These are phyloP conservation scores for Speleostelium caveatum DNA, from an alignment of 78 protist species.

Conservation along the genomic window DNA sequence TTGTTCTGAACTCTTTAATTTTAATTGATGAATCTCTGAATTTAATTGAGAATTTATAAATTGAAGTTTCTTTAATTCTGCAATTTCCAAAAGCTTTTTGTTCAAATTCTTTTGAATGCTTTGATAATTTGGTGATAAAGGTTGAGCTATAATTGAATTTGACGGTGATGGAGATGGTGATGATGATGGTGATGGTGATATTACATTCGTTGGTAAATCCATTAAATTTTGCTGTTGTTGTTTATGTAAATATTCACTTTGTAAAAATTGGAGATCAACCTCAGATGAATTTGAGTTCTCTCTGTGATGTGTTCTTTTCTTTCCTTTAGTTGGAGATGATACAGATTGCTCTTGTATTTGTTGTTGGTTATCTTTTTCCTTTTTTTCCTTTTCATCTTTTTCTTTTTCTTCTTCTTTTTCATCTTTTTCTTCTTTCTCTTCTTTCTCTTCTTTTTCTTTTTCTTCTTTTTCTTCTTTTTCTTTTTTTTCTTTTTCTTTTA, in stretches of 20 bases:
- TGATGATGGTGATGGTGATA: not conserved
- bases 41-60: not conserved
- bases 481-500: not conserved
- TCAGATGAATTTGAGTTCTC: slow-evolving; percentile 18
- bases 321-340: not conserved
- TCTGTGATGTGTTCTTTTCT: slow-evolving; percentile 33
- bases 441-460: not conserved
- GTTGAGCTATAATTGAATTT: no score
- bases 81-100: not conserved
- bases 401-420: not conserved
- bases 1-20: not conserved
- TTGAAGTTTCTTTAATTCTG: slow-evolving; percentile 11
- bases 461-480: no score
- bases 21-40: not conserved
- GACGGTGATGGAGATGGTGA: not conserved
- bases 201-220: not conserved
- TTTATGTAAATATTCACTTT: no score
- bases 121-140: no score
- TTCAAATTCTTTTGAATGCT: not conserved
- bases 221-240: not conserved
- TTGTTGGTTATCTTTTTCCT: not conserved
- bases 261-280: not conserved
- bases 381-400: not conserved
- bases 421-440: slow-evolving; percentile 1
- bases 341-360: not conserved